Conservation (phyloP, 495 filamentous ascomycete species). For the Glarea lozoyensis region DNA sequence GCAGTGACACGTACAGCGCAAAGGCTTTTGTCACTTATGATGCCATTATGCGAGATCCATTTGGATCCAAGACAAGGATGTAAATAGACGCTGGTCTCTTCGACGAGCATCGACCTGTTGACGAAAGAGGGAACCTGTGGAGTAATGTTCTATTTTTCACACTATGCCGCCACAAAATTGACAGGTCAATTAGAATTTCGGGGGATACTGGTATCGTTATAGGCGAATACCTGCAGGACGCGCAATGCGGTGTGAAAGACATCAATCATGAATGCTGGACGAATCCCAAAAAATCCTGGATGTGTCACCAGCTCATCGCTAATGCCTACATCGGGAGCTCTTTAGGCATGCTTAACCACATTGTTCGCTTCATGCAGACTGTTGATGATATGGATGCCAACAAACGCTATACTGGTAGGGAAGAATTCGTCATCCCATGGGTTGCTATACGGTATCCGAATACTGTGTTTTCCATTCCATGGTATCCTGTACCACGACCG, state of each 20-base stretch:
- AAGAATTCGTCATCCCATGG: conserved; percentile 19
- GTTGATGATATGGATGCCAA: conserved; percentile 21
- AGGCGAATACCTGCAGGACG: conserved; percentile 16
- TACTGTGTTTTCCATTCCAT: conserved; percentile 19
- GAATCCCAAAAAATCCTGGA: conserved; percentile 12
- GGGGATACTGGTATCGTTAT: conserved; percentile 18
- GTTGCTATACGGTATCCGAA: conserved; percentile 20
- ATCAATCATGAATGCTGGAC: conserved; percentile 17
- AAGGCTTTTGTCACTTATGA: conserved; percentile 22
- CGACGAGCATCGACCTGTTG: too few relatives aligned
- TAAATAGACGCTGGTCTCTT: too few relatives aligned
- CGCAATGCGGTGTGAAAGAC: conserved; percentile 10
- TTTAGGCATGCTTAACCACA: conserved; percentile 20
- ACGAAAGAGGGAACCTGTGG: too few relatives aligned
- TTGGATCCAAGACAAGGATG: conserved; percentile 13
- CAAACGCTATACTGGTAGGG: conserved; percentile 16
- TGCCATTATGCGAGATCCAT: conserved; percentile 18
- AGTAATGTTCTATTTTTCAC: too few relatives aligned
- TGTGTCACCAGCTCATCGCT: conserved; percentile 16
- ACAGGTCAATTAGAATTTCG: conserved; percentile 14
- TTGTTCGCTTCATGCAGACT: conserved; percentile 20
- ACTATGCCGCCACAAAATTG: conserved; percentile 12
- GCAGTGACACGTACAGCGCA: conserved; percentile 18
- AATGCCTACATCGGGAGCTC: conserved; percentile 19
- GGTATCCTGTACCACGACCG: conserved; percentile 15